Evolutionary conservation across 2,329 filamentous ascomycete genomes (phyloP).

Genomic region (Scolecobasidium constrictum): DNA sequence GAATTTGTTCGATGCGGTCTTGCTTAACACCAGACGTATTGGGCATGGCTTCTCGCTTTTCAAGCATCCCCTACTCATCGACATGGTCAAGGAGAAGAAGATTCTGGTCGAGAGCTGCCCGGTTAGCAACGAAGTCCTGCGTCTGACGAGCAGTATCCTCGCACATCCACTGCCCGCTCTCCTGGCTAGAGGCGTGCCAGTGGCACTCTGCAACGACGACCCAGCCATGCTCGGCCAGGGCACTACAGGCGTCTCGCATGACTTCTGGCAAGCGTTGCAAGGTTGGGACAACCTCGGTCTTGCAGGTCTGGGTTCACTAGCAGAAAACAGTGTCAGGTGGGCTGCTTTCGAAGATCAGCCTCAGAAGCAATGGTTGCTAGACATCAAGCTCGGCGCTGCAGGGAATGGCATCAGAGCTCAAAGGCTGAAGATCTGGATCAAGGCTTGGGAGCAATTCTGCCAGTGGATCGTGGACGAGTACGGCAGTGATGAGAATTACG

Average conservation of each 20-base stretch:
- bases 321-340: conserved; percentile 89
- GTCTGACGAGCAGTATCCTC: conserved; percentile 65
- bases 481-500: conserved; percentile 39
- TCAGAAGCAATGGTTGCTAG: conserved; percentile 58
- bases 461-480: conserved; percentile 78
- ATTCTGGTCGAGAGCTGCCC: conserved; percentile 87
- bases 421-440: conserved; percentile 65
- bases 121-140: conserved; percentile 79
- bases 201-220: conserved; percentile 82
- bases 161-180: conserved; percentile 75
- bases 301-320: conserved; percentile 73
- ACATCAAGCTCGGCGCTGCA: conserved; percentile 61
- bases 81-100: conserved; percentile 78
- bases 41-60: conserved; percentile 82
- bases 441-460: conserved; percentile 82
- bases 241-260: conserved; percentile 71
- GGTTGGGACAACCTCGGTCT: conserved; percentile 87
- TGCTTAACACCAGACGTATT: conserved; percentile 79
- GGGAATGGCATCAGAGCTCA: conserved; percentile 61
- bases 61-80: conserved; percentile 82
- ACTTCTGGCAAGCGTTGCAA: conserved; percentile 89
- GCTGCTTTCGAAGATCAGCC: conserved; percentile 75
- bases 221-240: conserved; percentile 81
- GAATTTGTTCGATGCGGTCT: conserved; percentile 81
- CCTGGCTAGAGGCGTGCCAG: conserved; percentile 72